Percentiles rank a stretch among this genome's conserved stretches.
Conservation (phyloP, 805 yeast genomes). For the Novakomyces olei region DNA sequence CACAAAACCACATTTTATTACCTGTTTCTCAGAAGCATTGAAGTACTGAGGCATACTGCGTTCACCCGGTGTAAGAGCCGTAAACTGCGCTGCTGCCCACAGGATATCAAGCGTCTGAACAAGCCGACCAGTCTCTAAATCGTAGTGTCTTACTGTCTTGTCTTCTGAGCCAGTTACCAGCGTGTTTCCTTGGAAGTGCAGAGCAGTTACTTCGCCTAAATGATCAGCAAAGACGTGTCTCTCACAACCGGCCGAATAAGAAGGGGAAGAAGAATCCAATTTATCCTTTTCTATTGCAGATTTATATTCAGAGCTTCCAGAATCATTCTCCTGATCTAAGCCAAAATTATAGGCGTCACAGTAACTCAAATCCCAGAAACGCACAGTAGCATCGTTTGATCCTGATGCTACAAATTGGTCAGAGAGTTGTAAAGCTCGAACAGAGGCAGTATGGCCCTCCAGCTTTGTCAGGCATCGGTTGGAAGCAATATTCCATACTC, state of each 20-base stretch:
- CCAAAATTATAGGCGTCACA: slow-evolving; percentile 7
- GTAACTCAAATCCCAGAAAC: slow-evolving; percentile 33
- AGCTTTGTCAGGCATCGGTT: slow-evolving; percentile 29
- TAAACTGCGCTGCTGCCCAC: slow-evolving; percentile 27
- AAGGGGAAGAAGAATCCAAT: slow-evolving; percentile 9
- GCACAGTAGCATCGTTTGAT: slow-evolving; percentile 38
- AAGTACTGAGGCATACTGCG: too few species aligned
- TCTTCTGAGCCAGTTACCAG: slow-evolving; percentile 52
- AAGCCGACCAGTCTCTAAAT: slow-evolving; percentile 39
- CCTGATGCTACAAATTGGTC: slow-evolving; percentile 31
- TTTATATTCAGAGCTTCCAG: slow-evolving; percentile 5
- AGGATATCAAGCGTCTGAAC: slow-evolving; percentile 47
- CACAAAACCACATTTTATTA: slow-evolving; percentile 18
- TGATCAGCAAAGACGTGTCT: slow-evolving; percentile 38
- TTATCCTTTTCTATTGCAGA: not conserved
- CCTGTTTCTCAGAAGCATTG: not conserved
- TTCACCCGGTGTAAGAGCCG: not conserved
- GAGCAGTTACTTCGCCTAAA: slow-evolving; percentile 41
- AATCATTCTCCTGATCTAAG: slow-evolving; percentile 6
- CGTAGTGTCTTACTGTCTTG: slow-evolving; percentile 58
- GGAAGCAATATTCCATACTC: slow-evolving; percentile 62
- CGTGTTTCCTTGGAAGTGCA: slow-evolving; percentile 28
- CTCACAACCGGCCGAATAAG: slow-evolving; percentile 16
- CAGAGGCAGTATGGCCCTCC: slow-evolving; percentile 39
- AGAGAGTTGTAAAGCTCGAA: slow-evolving; percentile 37